Percentiles rank a stretch among this genome's conserved stretches.
phyloP scores from a whole-genome alignment of 2,329 filamentous ascomycete genomes.

The Aspergillus flavus region DNA sequence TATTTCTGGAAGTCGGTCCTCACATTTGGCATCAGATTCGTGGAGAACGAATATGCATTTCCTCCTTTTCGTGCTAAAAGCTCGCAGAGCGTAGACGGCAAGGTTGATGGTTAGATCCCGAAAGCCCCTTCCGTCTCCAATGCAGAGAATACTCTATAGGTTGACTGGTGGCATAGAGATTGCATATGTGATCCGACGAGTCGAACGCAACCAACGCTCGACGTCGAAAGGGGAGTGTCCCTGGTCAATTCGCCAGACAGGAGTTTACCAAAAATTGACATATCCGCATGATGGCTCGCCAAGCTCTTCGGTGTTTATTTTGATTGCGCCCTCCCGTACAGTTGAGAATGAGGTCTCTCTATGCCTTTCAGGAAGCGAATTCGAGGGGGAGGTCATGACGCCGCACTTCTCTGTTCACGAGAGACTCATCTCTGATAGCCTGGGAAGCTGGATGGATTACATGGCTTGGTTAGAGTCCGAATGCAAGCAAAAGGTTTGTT shows the following conservation, averaged over 20 bases:
- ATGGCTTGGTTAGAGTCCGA: conserved; percentile 18
- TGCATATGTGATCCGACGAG: conserved; percentile 18
- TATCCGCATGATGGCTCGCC: neutral
- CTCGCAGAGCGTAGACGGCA: neutral
- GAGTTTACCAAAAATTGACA: conserved; percentile 16
- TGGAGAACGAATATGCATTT: conserved; percentile 19
- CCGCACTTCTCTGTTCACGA: conserved; percentile 12
- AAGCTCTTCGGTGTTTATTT: conserved; percentile 5
- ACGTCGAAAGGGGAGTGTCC: conserved; percentile 5
- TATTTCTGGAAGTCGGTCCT: conserved; percentile 15
- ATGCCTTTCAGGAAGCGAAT: neutral
- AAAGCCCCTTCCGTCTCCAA: neutral
- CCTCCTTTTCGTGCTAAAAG: conserved; percentile 8
- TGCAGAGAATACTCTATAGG: neutral
- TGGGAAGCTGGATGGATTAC: conserved; percentile 19
- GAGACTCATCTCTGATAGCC: conserved; percentile 11
- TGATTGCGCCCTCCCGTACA: conserved; percentile 12
- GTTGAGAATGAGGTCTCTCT: conserved; percentile 2
- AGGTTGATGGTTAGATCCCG: conserved; percentile 3
- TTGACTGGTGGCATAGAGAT: conserved; percentile 11
- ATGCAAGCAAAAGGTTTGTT: conserved; percentile 11
- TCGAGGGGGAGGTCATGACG: neutral
- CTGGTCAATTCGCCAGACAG: conserved; percentile 21
- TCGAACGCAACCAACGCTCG: conserved; percentile 11
- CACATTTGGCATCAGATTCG: conserved; percentile 12